Conservation (phyloP, 2,329 filamentous ascomycete species). For the Hymenoscyphus salicellus region DNA sequence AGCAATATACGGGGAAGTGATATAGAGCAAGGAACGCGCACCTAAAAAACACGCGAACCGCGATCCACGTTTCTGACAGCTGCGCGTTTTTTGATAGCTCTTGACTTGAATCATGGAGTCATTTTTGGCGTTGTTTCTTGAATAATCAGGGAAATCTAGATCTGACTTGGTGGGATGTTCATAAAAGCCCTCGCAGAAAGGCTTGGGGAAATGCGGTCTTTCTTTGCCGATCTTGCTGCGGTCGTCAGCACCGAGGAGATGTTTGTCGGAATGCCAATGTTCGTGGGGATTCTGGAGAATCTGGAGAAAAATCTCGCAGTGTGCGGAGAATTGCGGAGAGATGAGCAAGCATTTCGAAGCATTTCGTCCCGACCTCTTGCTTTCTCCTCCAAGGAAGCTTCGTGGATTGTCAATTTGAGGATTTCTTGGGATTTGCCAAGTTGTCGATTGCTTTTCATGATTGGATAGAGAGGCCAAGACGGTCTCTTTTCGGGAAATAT, state of each 20-base stretch:
- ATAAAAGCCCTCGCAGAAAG: too few relatives aligned
- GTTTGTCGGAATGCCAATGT: neutral
- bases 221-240: neutral
- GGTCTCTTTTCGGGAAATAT: neutral
- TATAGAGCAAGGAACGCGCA: neutral
- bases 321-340: neutral
- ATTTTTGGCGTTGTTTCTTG: neutral
- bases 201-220: too few relatives aligned
- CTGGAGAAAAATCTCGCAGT: neutral
- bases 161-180: neutral
- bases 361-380: neutral
- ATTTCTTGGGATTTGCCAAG: neutral
- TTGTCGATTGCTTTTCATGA: neutral
- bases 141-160: neutral
- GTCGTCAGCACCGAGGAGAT: neutral
- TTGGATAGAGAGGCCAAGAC: neutral
- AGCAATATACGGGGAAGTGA: neutral
- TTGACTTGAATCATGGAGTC: neutral
- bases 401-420: neutral
- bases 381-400: neutral
- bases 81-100: neutral
- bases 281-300: neutral
- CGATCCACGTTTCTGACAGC: neutral
- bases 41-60: neutral
- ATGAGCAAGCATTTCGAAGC: neutral